Evolutionary conservation across 345 rosid genomes (phyloP), one percentile per base, ranked within the genome.

Genomic region (Melastoma malabathricum): DNA sequence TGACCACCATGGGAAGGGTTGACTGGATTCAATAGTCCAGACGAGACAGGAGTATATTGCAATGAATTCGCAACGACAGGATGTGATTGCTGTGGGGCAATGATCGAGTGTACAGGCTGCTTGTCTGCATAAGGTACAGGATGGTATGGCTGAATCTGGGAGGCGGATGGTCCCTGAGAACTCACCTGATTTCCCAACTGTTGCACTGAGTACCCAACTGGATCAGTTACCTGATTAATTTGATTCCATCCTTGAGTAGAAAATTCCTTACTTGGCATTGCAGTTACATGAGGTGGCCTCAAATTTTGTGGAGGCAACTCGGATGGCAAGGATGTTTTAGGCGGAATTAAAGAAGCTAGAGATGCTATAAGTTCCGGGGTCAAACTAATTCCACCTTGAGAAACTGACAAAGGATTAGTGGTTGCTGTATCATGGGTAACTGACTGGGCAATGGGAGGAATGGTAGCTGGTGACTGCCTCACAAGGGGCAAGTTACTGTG

Each of bases 321-420:
- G 22, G 62, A 45, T 57, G 78, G 22, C 44, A 79, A 55, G 41
- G 77, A 83, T 52, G 75, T 49, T 66, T 64, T 70, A 52, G 73
- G 54, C 19, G 96, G 98, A 57, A 92, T 55, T 17, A 92, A 61
- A 46, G 82, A 67, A 43, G 88, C 64, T 65, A 92, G 73, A 61
- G 81, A 75, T 44, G 95, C 92, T 60, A 92, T 68, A 38, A 87
- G 81, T 67, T 92, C 95, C 0, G 95, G 96, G 1, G 98, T 80
- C 51, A 87, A 71, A 20, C 76, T 66, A 27, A 81, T 71, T 52
- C 93, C 81, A n/a, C 77, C 54, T 71, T 70, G 82, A 44, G 96
- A 70, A 15, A 51, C 56, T 47, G 70, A 57, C 22, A 60, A 52
- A 43, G 64, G 55, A 61, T 63, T 71, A 48, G 17, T 69, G 27